Evolutionary conservation across 2,329 filamentous ascomycete genomes (phyloP), one percentile per base, ranked within the genome.

Genomic region (Colletotrichum sp.): DNA sequence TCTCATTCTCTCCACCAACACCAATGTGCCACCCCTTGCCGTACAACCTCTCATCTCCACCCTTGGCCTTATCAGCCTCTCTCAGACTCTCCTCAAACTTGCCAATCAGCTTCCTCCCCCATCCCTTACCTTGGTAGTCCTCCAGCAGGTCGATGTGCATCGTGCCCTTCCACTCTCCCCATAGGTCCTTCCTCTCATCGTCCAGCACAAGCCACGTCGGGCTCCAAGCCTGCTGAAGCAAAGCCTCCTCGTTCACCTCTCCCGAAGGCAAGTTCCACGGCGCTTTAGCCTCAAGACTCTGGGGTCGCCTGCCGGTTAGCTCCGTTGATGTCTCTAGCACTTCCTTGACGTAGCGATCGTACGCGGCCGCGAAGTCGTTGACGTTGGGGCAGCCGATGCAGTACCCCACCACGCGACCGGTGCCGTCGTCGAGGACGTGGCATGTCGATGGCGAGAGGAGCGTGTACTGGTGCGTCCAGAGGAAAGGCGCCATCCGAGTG

Each of bases 401-500:
- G 82, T 90, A 90, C n/a, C 88, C 88, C 39, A 89, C 88, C 2
- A 83, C 85, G 9, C 64, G 77, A 5, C 87, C 88, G 6, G 78
- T 59, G 57, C 88, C 88, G 79, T 89, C 86, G 80, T 89, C 88
- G 16, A 90, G 85, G 13, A 90, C 85, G 80, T 88, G 86, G 83
- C 87, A 88, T 16, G 85, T 86, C 13, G 77, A 55, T 0, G 88
- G 87, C 10, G 83, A 87, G 75, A 89, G 86, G 78, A 85, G 82
- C 18, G 87, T 88, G 84, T 87, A 89, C 49, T 85, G 88, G 79
- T 89, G 88, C 10, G 87, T 88, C 88, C 88, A 90, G 79, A 90
- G 78, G 81, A 90, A 89, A 2, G 88, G 88, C 16, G 87, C 84
- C 34, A 88, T 82, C 21, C 82, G 82, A 63, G 78, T 76, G 7